Base-by-base conservation (phyloP, 352 stramenopile species). In the Phytopythium ostracodes region DNA sequence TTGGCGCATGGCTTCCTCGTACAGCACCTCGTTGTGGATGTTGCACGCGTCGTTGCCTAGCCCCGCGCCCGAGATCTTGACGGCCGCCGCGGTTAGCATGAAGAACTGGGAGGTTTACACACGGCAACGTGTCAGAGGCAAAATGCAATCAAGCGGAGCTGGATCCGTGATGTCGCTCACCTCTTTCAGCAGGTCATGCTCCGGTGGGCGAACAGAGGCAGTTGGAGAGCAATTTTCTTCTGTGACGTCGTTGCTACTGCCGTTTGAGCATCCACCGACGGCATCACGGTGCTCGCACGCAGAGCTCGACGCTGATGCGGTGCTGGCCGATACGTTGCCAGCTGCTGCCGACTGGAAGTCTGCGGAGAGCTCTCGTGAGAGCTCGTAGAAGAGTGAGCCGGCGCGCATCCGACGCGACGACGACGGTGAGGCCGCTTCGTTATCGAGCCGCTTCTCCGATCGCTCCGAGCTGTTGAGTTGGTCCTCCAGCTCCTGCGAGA, bases 21-120 rank as follows among this genome's bases (percentile, higher is more conserved):
- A 87, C 15, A 87, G 62, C 51, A 72, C 72, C 69, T 77, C 77
- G 64, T 87, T 87, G 50, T 66, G 61, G 52, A 87, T 87, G 68
- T 87, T 87, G 73, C 77, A 87, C 47, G 69, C 58, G 56, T 84
- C 75, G 63, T 84, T 85, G 44, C 75, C 63, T 7, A 87, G 63
- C 1, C 77, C 77, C 1, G 65, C 77, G 29, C 77, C 77, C 4
- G 71, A 64, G 60, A 83, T 81, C 61, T 87, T 87, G 44, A 87
- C 68, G 5, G 77, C 77, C 11, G 77, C 73, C 0, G 77, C 77
- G 4, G 77, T 87, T 33, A 87, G 61, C 65, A 85, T 66, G 62
- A 87, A 85, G 68, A 88, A 85, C 76, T 88, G 67, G 54, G 33
- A 38, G 14, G 10, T 4, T 4, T 10, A 38, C 33, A 38, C 20